Evolutionary conservation across 495 filamentous ascomycete species (phyloP).

Genomic region (Lasiosphaeria hispida): DNA sequence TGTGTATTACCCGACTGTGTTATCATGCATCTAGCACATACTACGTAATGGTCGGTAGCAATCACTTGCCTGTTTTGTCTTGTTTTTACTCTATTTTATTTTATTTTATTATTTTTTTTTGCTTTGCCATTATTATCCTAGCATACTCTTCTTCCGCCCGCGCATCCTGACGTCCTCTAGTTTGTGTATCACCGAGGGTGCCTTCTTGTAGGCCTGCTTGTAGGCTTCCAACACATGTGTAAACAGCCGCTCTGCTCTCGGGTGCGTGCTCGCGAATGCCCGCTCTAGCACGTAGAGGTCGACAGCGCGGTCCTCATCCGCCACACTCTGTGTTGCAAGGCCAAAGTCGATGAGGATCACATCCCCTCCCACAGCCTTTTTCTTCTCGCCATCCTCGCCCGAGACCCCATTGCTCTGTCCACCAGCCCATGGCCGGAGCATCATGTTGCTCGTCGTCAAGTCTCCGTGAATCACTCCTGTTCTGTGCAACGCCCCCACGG

Average conservation of each 20-base stretch:
- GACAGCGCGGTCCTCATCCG: constrained; percentile 91
- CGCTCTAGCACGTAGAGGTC: constrained; percentile 96
- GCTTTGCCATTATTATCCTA: constrained; percentile 56
- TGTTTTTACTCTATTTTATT: constrained; percentile 2
- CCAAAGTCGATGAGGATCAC: constrained; percentile 95
- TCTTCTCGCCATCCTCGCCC: constrained; percentile 20
- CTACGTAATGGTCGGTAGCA: background rate
- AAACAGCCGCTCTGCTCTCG: constrained; percentile 77
- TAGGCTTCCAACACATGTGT: constrained; percentile 57
- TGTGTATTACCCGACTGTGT: background rate
- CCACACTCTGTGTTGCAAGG: constrained; percentile 74
- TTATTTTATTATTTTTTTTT: constrained; percentile 2
- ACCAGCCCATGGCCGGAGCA: constrained; percentile 56
- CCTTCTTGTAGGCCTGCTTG: constrained; percentile 49
- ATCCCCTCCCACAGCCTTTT: constrained; percentile 58
- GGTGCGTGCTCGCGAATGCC: constrained; percentile 95
- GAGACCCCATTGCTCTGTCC: constrained; percentile 7
- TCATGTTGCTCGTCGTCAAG: constrained; percentile 96
- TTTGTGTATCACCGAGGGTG: constrained; percentile 55
- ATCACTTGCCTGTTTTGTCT: too few relatives aligned
- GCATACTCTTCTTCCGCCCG: constrained; percentile 96
- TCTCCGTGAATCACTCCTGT: constrained; percentile 90
- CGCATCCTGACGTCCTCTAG: constrained; percentile 93
- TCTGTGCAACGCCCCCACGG: constrained; percentile 77
- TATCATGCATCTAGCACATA: background rate